Base-by-base conservation (phyloP, 176 grass and related monocot genomes). In the Alopecurus myosuroides region DNA sequence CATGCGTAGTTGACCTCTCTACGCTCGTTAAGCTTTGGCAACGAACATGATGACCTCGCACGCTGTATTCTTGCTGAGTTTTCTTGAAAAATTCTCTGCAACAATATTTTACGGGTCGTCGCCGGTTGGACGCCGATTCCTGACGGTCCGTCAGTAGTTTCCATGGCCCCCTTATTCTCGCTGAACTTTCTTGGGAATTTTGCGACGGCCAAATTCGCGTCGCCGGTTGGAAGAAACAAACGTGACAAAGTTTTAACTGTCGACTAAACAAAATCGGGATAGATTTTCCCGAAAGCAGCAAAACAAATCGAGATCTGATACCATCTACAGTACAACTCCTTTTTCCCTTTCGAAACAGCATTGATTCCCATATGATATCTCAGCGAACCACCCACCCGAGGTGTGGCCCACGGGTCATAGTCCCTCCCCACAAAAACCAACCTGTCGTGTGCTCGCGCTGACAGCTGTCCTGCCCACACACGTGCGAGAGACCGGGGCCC, bases 401-500 rank as follows among this genome's bases (percentile, higher is more conserved):
- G 7, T 0, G 0, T 5, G 67, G 36, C 68, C 68, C 68, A 70
- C 68, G 11, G 68, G 68, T 70, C 68, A 70, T 42, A 2, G 0
- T 70, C 37, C 1, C 5, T 12, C 17, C 17, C 68, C 68, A 46
- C 39, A 29, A 23, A 23, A 17, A 28, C 69, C n/a, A 45, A 44
- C 69, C 68, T 71, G 69, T 11, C 34, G 9, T 11, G 56, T 5
- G 40, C 69, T 72, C 23, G 40, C 6, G 40, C 40, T 8, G 69
- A 73, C 70, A 44, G 41, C 7, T 73, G 70, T 23, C 41, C 11
- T 14, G 22, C n/a, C 72, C 73, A 70, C 79, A 70, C 79, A 78
- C 88, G 88, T 89, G 70, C 42, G 23, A 81, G 45, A 77, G 37
- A 1, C 39, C 20, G 1, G 33, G 42, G 2, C 86, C 86, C 86